These are phyloP conservation scores for Pyrenochaeta sp. DNA, from an alignment of 2,329 filamentous ascomycete species.

Conservation along the genomic window DNA sequence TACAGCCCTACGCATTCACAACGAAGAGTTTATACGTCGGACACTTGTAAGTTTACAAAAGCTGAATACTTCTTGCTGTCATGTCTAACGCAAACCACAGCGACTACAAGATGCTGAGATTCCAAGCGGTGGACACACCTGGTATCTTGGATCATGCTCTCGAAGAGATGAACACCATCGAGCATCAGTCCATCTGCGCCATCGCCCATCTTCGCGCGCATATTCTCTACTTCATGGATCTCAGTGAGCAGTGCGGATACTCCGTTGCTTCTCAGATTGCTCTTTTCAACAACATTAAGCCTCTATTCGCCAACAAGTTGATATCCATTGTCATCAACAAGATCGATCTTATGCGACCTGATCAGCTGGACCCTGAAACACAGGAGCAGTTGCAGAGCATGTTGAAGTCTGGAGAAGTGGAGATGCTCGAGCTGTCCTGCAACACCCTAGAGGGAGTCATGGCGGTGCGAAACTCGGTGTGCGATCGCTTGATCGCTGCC, in stretches of 20 bases:
- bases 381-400: constrained; percentile 81
- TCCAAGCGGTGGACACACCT: constrained; percentile 96
- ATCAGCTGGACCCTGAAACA: constrained; percentile 82
- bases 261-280: constrained; percentile 91
- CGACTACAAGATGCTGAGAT: constrained; percentile 92
- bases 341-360: constrained; percentile 88
- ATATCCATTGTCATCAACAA: constrained; percentile 99
- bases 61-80: constrained; percentile 81
- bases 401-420: constrained; percentile 86
- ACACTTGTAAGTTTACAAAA: constrained; percentile 68
- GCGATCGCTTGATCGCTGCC: constrained; percentile 90
- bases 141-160: constrained; percentile 97
- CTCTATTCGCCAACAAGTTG: constrained; percentile 95
- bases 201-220: constrained; percentile 96
- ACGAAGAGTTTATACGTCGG: constrained; percentile 97
- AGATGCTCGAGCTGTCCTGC: constrained; percentile 92
- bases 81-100: constrained; percentile 6
- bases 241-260: constrained; percentile 96
- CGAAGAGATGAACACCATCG: constrained; percentile 98
- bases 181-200: constrained; percentile 98
- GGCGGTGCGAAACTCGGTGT: constrained; percentile 92
- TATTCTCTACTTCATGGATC: constrained; percentile 97
- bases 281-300: constrained; percentile 92
- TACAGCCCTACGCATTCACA: constrained; percentile 98
- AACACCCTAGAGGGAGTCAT: constrained; percentile 95